Evolutionary conservation across 306 rosid species (phyloP), one percentile per base, ranked within the genome.

Genomic region (Glycyrrhiza uralensis): DNA sequence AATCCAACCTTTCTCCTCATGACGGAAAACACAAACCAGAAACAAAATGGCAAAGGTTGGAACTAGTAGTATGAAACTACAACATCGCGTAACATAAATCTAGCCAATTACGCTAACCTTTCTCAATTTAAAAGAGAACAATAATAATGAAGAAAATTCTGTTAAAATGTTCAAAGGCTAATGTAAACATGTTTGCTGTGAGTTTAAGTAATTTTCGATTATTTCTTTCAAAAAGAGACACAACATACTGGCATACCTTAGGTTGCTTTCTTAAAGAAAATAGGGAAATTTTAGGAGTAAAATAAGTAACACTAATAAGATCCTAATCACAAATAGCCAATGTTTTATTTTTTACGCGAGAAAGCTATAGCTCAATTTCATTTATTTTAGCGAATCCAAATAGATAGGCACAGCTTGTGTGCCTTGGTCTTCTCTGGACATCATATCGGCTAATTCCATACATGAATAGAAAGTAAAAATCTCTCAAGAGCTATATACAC

Each of bases 401-500:
- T 58, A 79, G 26, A 17, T 57, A 32, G 36, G 74, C 64, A 69
- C 13, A 14, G 38, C 14, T 14, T 24, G 28, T 23, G 24, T 46
- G 30, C 49, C 50, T 19, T 42, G 5, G 15, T 28, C 55, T 67
- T 55, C 41, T 13, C 41, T 13, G 49, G 58, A 2, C 71, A 13
- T 38, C 28, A 11, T 60, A 36, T 47, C 28, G 51, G 46, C 26
- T n/a, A 41, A 70, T 14, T 59, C 3, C 56, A 7, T 60, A 14
- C 28, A 61, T 10, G 66, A 18, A 54, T 20, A 10, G 46, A 75
- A 72, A 41, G 12, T 11, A 64, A 81, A 23, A 36, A 63, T 62
- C 65, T 68, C 76, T 59, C 30, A 13, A 50, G 35, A 80, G 71
- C 61, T 61, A 44, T 26, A 66, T 60, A 54, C 65, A 62, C 65